A percentile compares a stretch with the other conserved stretches of the same genome.
Evolutionary conservation across 306 rosid genomes (phyloP).

Genomic region (Castanea crenata): DNA sequence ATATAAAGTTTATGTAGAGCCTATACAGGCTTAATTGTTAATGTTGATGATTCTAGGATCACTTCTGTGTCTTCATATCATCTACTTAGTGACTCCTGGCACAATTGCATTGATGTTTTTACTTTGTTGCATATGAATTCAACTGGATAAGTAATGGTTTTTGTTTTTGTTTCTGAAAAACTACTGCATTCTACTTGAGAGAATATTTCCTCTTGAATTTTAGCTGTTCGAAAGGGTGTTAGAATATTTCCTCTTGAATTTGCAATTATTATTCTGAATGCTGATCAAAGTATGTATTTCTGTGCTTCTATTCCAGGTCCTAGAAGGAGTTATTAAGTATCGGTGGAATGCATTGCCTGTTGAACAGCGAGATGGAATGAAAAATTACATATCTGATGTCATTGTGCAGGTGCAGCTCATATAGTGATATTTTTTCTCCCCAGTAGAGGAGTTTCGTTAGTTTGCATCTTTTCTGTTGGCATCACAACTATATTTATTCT

Average conservation of each 20-base stretch:
- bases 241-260: background rate
- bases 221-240: no score
- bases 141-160: background rate
- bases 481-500: slow-evolving; percentile 3
- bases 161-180: background rate
- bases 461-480: background rate
- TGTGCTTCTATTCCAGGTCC: slow-evolving; percentile 52
- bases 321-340: slow-evolving; percentile 96
- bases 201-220: no score
- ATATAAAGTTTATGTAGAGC: background rate
- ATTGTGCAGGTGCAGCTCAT: slow-evolving; percentile 72
- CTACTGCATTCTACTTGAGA: no score
- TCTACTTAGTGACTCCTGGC: background rate
- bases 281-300: background rate
- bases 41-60: background rate
- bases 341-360: slow-evolving; percentile 98
- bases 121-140: background rate
- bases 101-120: background rate
- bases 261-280: background rate
- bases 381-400: slow-evolving; percentile 92
- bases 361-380: slow-evolving; percentile 99
- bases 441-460: background rate
- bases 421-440: background rate
- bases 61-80: background rate
- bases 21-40: background rate